These are phyloP conservation scores for Fagopyrum tataricum DNA, from an alignment of 148 eudicot species.

Conservation along the genomic window DNA sequence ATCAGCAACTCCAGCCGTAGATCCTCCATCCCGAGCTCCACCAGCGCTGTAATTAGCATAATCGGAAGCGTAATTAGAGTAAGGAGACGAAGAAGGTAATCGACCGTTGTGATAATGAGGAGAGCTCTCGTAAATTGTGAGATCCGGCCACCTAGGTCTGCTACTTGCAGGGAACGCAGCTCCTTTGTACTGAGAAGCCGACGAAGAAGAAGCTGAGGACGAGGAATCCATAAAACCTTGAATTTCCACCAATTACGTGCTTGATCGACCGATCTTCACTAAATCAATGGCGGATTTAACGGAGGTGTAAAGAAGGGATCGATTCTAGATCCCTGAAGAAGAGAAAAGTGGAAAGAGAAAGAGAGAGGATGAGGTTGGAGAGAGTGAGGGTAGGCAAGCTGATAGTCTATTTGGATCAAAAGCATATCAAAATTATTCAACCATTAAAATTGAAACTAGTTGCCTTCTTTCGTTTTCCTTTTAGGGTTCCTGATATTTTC, in stretches of 20 bases:
- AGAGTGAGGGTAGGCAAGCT: constrained; percentile 11
- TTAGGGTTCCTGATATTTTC: constrained; percentile 9
- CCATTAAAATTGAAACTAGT: constrained; percentile 6
- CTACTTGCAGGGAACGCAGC: background rate
- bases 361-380: constrained; percentile 5
- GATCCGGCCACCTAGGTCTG: constrained; percentile 8
- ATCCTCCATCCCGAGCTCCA: background rate
- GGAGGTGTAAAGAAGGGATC: background rate
- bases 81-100: background rate
- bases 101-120: constrained; percentile 7
- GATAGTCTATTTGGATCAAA: constrained; percentile 9
- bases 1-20: background rate
- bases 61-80: background rate
- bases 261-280: background rate
- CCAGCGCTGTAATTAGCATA: background rate
- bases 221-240: constrained; percentile 8
- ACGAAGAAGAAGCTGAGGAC: constrained; percentile 6
- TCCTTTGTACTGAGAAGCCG: constrained; percentile 1
- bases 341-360: background rate
- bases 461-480: constrained; percentile 2
- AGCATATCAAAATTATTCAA: constrained; percentile 4
- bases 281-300: background rate
- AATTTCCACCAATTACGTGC: background rate
- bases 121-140: constrained; percentile 9
- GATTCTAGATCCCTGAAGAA: background rate